Percentiles rank a stretch among this genome's conserved stretches.
Evolutionary conservation across 371 early-diverging fungal genomes (phyloP).

Genomic region (Lichtheimia hyalospora): DNA sequence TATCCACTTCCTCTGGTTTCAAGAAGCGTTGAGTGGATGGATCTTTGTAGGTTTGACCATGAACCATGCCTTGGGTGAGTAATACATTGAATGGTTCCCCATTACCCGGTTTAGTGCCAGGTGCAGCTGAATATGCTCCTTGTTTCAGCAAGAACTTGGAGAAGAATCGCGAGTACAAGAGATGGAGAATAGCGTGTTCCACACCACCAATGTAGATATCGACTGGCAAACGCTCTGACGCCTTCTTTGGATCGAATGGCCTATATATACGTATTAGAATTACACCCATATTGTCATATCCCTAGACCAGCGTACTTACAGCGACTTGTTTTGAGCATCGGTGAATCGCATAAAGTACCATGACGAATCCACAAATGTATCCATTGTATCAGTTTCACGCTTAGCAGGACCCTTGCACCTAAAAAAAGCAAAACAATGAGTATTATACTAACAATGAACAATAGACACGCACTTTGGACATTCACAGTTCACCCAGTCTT

Average conservation of each 20-base stretch:
- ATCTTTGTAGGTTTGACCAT: constrained; percentile 82
- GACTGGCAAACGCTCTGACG: constrained; percentile 74
- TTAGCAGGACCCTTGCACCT: constrained; percentile 75
- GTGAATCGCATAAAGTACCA: constrained; percentile 92
- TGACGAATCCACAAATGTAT: constrained; percentile 95
- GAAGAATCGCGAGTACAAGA: constrained; percentile 93
- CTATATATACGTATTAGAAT: constrained; percentile 12
- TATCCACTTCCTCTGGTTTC: constrained; percentile 75
- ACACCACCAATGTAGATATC: constrained; percentile 94
- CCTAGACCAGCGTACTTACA: constrained; percentile 21
- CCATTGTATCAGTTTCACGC: constrained; percentile 93
- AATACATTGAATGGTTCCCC: constrained; percentile 87
- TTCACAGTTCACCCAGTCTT: constrained; percentile 65
- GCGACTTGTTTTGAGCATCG: constrained; percentile 69
- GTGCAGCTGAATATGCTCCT: constrained; percentile 38
- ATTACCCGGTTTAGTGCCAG: constrained; percentile 43
- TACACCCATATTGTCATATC: too few species aligned
- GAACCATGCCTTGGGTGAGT: constrained; percentile 96
- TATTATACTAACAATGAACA: not conserved
- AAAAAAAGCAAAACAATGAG: not conserved
- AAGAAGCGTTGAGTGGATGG: constrained; percentile 78
- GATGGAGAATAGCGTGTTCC: constrained; percentile 92
- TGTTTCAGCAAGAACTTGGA: constrained; percentile 74
- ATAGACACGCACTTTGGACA: constrained; percentile 72
- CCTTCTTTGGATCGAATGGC: constrained; percentile 63